Evolutionary conservation across 192 early-diverging fungal genomes (phyloP).

Genomic region (Podila epigama): DNA sequence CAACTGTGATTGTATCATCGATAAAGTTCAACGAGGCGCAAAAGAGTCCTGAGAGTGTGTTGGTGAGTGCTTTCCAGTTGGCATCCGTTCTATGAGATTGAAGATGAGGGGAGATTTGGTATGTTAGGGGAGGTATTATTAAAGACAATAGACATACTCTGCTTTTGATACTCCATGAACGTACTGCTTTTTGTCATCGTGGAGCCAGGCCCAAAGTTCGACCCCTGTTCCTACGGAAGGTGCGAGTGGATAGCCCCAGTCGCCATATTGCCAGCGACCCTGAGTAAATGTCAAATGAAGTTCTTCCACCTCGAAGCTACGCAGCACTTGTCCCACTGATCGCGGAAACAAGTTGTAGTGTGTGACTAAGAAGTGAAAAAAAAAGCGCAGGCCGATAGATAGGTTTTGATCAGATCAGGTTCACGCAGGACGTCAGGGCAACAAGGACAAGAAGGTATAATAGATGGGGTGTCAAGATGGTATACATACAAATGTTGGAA

Average conservation of each 20-base stretch:
- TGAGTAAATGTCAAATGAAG: constrained; percentile 91
- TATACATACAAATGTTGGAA: constrained; percentile 30
- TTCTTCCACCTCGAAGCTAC: constrained; percentile 76
- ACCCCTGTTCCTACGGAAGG: constrained; percentile 78
- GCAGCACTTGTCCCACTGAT: constrained; percentile 82
- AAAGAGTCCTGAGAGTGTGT: constrained; percentile 92
- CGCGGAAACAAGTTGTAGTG: constrained; percentile 88
- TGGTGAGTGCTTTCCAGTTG: constrained; percentile 88
- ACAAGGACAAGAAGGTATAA: no score
- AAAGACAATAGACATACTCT: background rate
- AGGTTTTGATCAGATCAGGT: background rate
- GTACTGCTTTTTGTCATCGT: constrained; percentile 57
- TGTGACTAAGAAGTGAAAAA: constrained; percentile 45
- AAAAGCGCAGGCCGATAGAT: constrained; percentile 1
- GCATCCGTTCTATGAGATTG: constrained; percentile 59
- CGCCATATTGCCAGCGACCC: constrained; percentile 83
- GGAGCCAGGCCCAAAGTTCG: constrained; percentile 70
- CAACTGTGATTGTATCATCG: constrained; percentile 76
- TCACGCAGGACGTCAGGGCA: no score
- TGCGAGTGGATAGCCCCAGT: constrained; percentile 74
- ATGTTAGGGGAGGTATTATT: background rate
- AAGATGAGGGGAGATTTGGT: background rate
- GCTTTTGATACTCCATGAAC: background rate
- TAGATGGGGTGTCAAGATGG: background rate
- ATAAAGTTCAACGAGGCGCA: constrained; percentile 98